These are phyloP conservation scores for Salix udensis DNA, from an alignment of 345 rosid species.

Conservation along the genomic window DNA sequence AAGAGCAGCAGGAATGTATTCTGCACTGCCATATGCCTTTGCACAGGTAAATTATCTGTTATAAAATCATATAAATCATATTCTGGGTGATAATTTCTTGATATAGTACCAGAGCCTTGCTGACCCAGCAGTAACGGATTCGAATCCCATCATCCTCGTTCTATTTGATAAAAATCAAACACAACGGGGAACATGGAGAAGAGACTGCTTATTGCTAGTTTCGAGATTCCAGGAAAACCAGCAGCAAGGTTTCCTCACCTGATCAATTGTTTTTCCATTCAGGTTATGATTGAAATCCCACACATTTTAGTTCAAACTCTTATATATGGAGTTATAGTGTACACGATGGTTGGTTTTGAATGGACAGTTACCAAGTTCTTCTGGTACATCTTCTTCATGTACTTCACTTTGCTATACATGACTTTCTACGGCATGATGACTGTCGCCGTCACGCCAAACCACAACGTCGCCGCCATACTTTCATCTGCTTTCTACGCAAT, in stretches of 20 bases:
- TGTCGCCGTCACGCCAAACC: conserved; percentile 60
- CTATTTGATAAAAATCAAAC: no score
- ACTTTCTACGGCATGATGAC: conserved; percentile 67
- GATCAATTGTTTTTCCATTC: background rate
- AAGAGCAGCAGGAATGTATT: conserved; percentile 73
- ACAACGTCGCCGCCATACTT: conserved; percentile 43
- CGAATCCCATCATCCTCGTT: no score
- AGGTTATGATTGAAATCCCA: conserved; percentile 56
- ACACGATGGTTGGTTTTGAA: conserved; percentile 59
- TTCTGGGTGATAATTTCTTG: no score
- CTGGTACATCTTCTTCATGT: conserved; percentile 61
- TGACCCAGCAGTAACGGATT: no score
- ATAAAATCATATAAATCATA: background rate
- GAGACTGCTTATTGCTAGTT: background rate
- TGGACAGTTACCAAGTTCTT: conserved; percentile 47
- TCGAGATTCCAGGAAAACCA: background rate
- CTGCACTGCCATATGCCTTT: conserved; percentile 68
- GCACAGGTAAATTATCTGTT: conserved; percentile 42
- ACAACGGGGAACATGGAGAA: background rate
- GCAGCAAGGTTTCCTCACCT: background rate
- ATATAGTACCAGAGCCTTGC: no score
- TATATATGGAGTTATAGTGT: conserved; percentile 49
- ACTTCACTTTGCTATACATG: conserved; percentile 57
- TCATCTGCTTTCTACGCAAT: conserved; percentile 43
- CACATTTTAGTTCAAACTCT: conserved; percentile 43